Base-by-base conservation (phyloP, 192 early-diverging fungal genomes). In the Coemansia guatemalensis region DNA sequence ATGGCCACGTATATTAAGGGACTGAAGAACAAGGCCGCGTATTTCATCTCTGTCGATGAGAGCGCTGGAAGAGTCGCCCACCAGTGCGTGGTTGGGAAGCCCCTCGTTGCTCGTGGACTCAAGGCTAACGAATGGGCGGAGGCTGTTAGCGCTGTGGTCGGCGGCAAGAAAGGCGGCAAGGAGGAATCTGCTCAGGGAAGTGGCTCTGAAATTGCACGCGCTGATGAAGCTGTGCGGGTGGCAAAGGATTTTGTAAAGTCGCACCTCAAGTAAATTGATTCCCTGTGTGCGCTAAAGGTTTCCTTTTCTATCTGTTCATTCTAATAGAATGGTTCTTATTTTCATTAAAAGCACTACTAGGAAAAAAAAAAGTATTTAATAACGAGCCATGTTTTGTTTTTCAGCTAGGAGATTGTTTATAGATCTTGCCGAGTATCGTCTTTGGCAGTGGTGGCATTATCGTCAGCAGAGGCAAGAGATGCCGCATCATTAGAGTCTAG, bases 101-200 rank as follows among this genome's bases (percentile, higher is more conserved):
- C 78, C 20, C 70, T 92, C 21, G 82, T 92, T 62, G 81, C 69
- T 6, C 87, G 89, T 63, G 93, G 93, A 2, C 78, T 99, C 56
- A 94, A 90, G 83, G 97, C 95, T 29, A 86, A 81, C 49, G 94
- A 92, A 22, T 99, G 97, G 97, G 92, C 94, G 18, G 83, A 84
- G 21, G 89, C 87, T 27, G 93, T 97, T n/a, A 71, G 86, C 24
- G 82, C 88, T 56, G 84, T 86, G 25, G 83, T 99, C 52, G 93
- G 92, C 26, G 97, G 97, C 60, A 94, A 93, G 79, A 89, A 88
- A 60, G 97, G 97, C 33, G 97, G 97, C 53, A 97, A 95, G 65
- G 93, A 95, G 49, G 94, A 94, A 54, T 68, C 92, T 61, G 97
- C 97, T 29, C 94, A 94, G 63, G 97, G 97, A 18, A 88, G 88